phyloP scores from a whole-genome alignment of 306 rosid genomes.

The Hippophae tibetana region DNA sequence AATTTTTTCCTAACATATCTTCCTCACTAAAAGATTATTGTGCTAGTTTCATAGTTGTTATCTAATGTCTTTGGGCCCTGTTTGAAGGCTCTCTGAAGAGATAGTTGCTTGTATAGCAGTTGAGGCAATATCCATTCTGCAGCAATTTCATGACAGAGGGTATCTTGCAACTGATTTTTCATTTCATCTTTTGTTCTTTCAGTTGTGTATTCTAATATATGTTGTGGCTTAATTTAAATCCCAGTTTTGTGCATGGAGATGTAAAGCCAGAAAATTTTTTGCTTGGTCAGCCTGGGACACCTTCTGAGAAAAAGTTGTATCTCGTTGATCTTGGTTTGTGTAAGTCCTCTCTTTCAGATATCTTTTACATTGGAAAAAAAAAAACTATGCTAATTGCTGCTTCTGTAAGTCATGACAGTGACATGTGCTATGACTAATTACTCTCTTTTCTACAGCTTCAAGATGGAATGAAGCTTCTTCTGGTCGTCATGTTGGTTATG shows the following conservation, averaged over 20 bases:
- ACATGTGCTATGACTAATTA: background rate
- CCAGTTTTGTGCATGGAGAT: constrained; percentile 36
- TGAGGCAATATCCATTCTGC: constrained; percentile 32
- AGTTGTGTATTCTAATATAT: background rate
- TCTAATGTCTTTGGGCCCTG: background rate
- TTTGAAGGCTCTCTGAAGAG: constrained; percentile 29
- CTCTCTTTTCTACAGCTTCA: constrained; percentile 18
- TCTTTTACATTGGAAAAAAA: background rate
- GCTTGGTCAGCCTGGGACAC: constrained; percentile 28
- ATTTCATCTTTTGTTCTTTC: background rate
- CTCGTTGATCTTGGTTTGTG: constrained; percentile 36
- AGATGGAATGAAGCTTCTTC: constrained; percentile 28
- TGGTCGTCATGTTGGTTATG: constrained; percentile 32
- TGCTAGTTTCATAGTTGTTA: too few species aligned
- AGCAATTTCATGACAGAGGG: constrained; percentile 30
- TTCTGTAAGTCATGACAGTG: background rate
- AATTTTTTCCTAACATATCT: too few species aligned
- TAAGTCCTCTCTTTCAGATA: constrained; percentile 5
- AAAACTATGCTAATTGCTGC: background rate
- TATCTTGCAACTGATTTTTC: constrained; percentile 7
- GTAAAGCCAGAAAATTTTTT: constrained; percentile 34
- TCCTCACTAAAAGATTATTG: too few species aligned
- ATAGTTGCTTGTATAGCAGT: constrained; percentile 34
- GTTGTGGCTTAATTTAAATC: constrained; percentile 2
- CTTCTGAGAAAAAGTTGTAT: constrained; percentile 27